These are phyloP conservation scores for Xylaria curta DNA, from an alignment of 495 filamentous ascomycete genomes.

Conservation along the genomic window DNA sequence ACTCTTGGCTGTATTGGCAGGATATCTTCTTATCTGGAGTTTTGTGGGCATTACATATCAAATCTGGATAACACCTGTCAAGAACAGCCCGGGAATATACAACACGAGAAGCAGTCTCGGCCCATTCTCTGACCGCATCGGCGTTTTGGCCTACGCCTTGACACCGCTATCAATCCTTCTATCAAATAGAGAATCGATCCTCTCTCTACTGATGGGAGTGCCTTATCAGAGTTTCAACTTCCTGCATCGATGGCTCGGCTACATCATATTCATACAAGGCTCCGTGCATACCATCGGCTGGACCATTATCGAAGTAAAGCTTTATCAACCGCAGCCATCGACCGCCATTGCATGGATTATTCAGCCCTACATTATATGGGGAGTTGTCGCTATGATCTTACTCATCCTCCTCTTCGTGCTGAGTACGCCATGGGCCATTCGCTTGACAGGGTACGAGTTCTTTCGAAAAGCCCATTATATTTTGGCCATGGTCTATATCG, in stretches of 20 bases:
- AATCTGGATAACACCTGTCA: slow-evolving; percentile 66
- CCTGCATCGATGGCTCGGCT: slow-evolving; percentile 69
- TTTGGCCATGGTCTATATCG: slow-evolving; percentile 68
- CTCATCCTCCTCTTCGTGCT: slow-evolving; percentile 61
- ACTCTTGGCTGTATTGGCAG: slow-evolving; percentile 53
- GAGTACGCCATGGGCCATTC: slow-evolving; percentile 61
- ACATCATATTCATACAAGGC: slow-evolving; percentile 66
- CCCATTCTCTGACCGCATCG: slow-evolving; percentile 67
- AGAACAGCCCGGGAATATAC: slow-evolving; percentile 48
- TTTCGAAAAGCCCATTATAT: slow-evolving; percentile 71
- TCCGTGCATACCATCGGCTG: slow-evolving; percentile 70
- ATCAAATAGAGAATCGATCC: slow-evolving; percentile 64
- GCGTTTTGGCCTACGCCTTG: slow-evolving; percentile 69
- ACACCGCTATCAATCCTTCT: slow-evolving; percentile 68
- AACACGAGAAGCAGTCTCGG: slow-evolving; percentile 66
- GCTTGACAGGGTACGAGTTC: slow-evolving; percentile 69
- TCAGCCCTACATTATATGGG: slow-evolving; percentile 68
- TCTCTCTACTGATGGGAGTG: slow-evolving; percentile 66
- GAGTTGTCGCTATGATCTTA: slow-evolving; percentile 67
- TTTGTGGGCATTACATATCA: slow-evolving; percentile 66
- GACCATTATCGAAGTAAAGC: slow-evolving; percentile 63
- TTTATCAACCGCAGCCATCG: slow-evolving; percentile 70
- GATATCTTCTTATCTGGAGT: slow-evolving; percentile 66
- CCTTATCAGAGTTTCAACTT: slow-evolving; percentile 75
- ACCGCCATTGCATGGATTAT: slow-evolving; percentile 57